phyloP scores from a whole-genome alignment of 1,284 basidiomycete species.

The Retiboletus flavoniger region DNA sequence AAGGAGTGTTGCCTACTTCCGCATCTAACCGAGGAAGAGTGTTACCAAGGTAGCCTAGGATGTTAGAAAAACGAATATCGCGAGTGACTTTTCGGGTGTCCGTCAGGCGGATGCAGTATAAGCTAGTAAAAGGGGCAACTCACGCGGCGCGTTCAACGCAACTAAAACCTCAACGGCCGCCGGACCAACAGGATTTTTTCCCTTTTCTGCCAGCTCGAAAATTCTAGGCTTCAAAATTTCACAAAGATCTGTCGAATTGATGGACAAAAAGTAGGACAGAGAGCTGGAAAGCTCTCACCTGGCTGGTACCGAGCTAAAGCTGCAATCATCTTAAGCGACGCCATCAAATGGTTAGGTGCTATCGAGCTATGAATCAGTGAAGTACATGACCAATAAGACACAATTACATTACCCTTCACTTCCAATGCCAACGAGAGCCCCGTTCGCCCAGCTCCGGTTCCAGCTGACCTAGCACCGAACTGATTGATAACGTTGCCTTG shows the following conservation, averaged over 20 bases:
- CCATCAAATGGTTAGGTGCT: constrained; percentile 5
- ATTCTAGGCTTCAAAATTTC: not conserved
- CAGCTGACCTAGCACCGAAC: not conserved
- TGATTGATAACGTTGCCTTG: not conserved
- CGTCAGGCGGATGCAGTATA: not conserved
- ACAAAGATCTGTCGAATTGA: not conserved
- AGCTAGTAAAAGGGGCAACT: not conserved
- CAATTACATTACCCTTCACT: constrained; percentile 8
- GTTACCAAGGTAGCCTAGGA: constrained; percentile 4
- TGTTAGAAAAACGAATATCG: not conserved
- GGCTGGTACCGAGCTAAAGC: not conserved
- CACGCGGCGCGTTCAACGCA: not conserved
- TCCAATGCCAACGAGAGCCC: constrained; percentile 1
- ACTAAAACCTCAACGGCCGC: constrained; percentile 5
- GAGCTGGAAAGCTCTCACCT: not conserved
- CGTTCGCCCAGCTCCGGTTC: not conserved
- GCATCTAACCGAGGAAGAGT: constrained; percentile 12
- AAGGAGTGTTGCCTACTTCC: not conserved
- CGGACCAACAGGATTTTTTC: not conserved
- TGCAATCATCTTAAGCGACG: constrained; percentile 7
- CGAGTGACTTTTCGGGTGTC: not conserved
- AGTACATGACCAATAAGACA: not conserved
- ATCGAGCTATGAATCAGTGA: not conserved
- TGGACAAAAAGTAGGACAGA: not conserved
- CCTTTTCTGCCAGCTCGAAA: not conserved